Percentiles rank a stretch among this genome's conserved stretches.
These are phyloP conservation scores for Leccinum aurantiacum DNA, from an alignment of 768 basidiomycete species.

Conservation along the genomic window DNA sequence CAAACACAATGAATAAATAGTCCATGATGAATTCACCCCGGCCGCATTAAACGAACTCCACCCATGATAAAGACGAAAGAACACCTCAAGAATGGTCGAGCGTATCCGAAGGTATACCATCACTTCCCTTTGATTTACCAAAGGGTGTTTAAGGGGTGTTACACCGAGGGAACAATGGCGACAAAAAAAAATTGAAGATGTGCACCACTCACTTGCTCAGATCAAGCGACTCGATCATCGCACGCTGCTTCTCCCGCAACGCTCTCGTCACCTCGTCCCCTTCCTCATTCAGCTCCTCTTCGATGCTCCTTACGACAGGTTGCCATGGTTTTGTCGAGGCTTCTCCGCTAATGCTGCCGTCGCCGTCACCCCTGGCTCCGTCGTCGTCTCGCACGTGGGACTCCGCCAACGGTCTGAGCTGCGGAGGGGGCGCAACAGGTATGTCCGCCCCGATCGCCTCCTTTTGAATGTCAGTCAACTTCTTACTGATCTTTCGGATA, in stretches of 20 bases:
- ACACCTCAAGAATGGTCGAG: neutral
- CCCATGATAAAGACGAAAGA: neutral
- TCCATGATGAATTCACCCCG: neutral
- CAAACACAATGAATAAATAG: conserved; percentile 1
- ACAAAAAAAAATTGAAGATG: neutral
- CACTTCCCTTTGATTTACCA: neutral
- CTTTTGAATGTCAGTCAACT: conserved; percentile 76
- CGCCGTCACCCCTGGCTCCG: conserved; percentile 2
- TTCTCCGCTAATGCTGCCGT: conserved; percentile 7
- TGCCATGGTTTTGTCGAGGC: conserved; percentile 35
- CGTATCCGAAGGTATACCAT: neutral
- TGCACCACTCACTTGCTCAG: conserved; percentile 71
- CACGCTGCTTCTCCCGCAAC: conserved; percentile 71
- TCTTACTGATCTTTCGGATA: conserved; percentile 78
- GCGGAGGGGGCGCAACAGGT: conserved; percentile 38
- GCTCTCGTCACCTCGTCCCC: conserved; percentile 61
- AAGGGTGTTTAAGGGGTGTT: conserved; percentile 10
- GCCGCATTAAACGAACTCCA: neutral
- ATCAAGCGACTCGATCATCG: conserved; percentile 87
- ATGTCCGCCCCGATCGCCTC: conserved; percentile 67
- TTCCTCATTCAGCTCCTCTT: conserved; percentile 74
- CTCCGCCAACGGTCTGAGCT: conserved; percentile 14
- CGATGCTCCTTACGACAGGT: conserved; percentile 47
- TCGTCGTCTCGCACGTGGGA: conserved; percentile 16
- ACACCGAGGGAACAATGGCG: neutral